Conservation (phyloP, 2,329 filamentous ascomycete genomes). For the Penicillium sp. region DNA sequence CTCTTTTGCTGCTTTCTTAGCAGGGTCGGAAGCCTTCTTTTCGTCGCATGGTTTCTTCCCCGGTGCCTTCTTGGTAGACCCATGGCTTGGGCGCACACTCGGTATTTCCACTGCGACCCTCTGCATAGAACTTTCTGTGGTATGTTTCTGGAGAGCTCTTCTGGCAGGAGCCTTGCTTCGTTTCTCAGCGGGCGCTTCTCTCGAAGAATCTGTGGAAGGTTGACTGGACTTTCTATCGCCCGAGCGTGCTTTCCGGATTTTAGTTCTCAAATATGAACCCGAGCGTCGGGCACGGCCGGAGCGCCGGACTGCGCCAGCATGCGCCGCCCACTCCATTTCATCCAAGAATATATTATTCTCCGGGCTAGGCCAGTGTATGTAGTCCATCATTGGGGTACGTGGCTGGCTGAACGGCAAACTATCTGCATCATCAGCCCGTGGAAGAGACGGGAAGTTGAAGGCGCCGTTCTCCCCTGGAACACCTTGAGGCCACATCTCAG, state of each 20-base stretch:
- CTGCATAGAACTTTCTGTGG: not conserved
- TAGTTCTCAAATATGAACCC: not conserved
- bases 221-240: too few species aligned
- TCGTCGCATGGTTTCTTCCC: not conserved
- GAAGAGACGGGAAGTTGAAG: conserved; percentile 9
- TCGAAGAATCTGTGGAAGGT: too few species aligned
- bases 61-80: not conserved
- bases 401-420: not conserved
- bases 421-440: not conserved
- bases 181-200: not conserved
- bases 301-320: not conserved
- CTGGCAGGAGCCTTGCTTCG: not conserved
- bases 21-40: not conserved
- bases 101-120: not conserved
- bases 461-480: conserved; percentile 4
- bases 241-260: not conserved
- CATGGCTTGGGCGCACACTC: not conserved
- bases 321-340: not conserved
- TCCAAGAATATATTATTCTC: not conserved
- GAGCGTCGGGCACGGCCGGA: not conserved
- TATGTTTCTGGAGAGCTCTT: not conserved
- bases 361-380: not conserved
- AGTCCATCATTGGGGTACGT: not conserved
- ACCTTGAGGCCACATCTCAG: conserved; percentile 7
- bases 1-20: not conserved